Base-by-base conservation (phyloP, 106 monocot species). In the Triglochin maritima region DNA sequence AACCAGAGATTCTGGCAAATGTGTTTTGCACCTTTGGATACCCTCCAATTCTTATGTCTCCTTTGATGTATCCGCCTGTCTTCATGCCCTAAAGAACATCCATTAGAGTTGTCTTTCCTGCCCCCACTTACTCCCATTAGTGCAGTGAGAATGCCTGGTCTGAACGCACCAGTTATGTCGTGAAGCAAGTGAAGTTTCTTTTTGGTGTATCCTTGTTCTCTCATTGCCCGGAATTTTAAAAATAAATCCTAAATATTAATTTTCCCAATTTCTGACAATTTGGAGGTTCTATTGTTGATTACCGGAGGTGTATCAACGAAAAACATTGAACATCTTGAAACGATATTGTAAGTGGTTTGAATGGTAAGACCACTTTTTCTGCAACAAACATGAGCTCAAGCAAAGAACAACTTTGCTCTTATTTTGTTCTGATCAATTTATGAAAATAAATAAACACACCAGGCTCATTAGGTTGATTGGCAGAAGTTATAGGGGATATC, bases 301-400 rank as follows among this genome's bases (percentile, higher is more conserved):
- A 91, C 86, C 69, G 3, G 61, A 71, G 90, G 90, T 43, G 79
- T 77, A 49, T 90, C 86, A 13, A 90, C 81, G 59, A n/a, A n/a
- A 77, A 86, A 57, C 86, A 90, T 45, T 80, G 84, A 29, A 90
- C 55, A 64, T 90, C 77, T 45, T 69, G 66, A 65, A 90, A 90
- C 60, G 90, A 62, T 72, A 90, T 65, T 49, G 79, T 73, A 17
- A 86, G 72, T 14, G 90, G 90, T 46, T 53, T 67, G 63, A 90
- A 86, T 57, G 90, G 90, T 58, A 90, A 68, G 14, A 78, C 79
- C 79, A 86, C 77, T 67, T 54, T 81, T 29, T 74, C 90, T 90
- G 79, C 66, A 59, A 5, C 13, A 50, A 11, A 4, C 44, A 1
- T 5, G 4, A 50, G 5, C 2, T 10, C 10, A 65, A 4, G 16